Conservation (phyloP, 2,329 filamentous ascomycete genomes). For the Colletotrichum tanaceti region DNA sequence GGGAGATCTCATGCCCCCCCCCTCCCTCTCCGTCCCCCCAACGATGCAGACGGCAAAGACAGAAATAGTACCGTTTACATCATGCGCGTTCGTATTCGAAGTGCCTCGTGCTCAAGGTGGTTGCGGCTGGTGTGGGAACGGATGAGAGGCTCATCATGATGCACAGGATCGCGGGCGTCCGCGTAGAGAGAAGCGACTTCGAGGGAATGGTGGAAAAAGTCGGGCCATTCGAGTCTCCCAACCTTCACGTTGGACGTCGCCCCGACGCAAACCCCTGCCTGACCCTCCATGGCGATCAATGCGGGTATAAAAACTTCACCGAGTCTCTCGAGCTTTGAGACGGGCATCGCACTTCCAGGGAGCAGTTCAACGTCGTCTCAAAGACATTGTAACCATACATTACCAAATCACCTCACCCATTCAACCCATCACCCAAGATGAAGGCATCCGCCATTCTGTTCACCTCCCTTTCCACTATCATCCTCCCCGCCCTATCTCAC, state of each 20-base stretch:
- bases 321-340: background rate
- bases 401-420: background rate
- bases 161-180: no score
- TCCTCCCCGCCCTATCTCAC: slow-evolving; percentile 25
- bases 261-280: no score
- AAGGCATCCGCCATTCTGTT: slow-evolving; percentile 39
- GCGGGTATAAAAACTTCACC: background rate
- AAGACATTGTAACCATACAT: no score
- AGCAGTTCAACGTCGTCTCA: no score
- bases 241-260: background rate
- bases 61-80: slow-evolving; percentile 8
- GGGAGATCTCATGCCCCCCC: no score
- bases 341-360: background rate
- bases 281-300: background rate
- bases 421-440: slow-evolving; percentile 37
- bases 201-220: background rate
- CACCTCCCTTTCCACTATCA: slow-evolving; percentile 24
- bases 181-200: background rate
- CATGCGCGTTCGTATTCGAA: slow-evolving; percentile 28
- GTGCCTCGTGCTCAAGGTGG: slow-evolving; percentile 7
- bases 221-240: background rate
- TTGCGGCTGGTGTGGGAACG: slow-evolving; percentile 5
- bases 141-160: background rate
- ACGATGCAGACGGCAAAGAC: background rate
- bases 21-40: no score